Evolutionary conservation across 2,329 filamentous ascomycete genomes (phyloP), one percentile per base, ranked within the genome.

Genomic region (Zymoseptoria brevis): DNA sequence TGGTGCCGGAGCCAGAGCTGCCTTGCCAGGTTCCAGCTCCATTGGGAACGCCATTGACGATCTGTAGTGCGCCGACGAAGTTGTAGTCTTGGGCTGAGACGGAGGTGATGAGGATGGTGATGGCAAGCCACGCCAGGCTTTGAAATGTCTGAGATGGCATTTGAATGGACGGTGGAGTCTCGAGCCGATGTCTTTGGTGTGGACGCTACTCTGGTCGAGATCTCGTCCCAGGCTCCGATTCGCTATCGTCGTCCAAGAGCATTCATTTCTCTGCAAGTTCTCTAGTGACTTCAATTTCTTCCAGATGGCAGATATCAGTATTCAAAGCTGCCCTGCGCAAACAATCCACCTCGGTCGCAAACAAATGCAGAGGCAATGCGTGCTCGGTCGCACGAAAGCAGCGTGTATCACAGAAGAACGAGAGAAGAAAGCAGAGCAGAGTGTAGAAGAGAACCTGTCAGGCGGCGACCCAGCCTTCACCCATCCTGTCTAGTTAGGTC

Each of bases 41-140:
- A 55, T 62, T 58, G 35, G 13, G 54, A 52, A 35, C 41, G 55
- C 69, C 65, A 54, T 69, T 61, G 53, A 71, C 62, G 11, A 62
- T 57, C 26, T 62, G 56, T 49, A 66, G 48, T 11, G 69, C 68
- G 52, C 71, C 71, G 45, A 66, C 66, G 62, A 72, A 72, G 60
- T 69, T 67, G 57, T 65, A 68, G 56, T 66, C 66, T 21, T 65
- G 60, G 8, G 51, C 51, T 53, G 51, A 24, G 22, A 22, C 19
- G 22, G 29, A 29, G 19, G n/a, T 22, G 22, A 29, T 29, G 4
- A 53, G 51, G 29, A 3, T 53, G 24, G 26, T 19, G 13, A 19
- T 29, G 8, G 29, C n/a, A 22, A 29, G 51, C 51, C 51, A 53
- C 26, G 35, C 35, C 13, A 45, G 16, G 35, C 35, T 45, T 13